phyloP scores from a whole-genome alignment of 805 yeast species.

The Lachancea meyersii region DNA sequence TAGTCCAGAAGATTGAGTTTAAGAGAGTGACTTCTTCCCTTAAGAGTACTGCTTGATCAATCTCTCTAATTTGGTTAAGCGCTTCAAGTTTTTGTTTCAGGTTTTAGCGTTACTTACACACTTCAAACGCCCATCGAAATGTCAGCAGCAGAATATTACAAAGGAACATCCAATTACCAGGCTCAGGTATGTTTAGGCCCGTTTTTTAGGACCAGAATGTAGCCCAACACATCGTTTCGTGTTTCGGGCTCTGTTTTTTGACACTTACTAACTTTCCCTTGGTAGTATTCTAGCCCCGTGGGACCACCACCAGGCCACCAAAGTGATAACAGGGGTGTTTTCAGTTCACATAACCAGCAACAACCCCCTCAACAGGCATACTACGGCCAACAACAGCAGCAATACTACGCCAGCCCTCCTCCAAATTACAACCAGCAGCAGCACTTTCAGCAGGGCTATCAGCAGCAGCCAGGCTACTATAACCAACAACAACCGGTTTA shows the following conservation, averaged over 20 bases:
- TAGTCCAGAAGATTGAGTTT: no score
- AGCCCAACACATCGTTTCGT: no score
- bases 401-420: slow-evolving; percentile 16
- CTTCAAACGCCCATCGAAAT: background rate
- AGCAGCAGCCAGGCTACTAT: slow-evolving; percentile 22
- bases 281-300: slow-evolving; percentile 25
- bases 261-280: background rate
- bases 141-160: slow-evolving; percentile 15
- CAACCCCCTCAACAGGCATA: slow-evolving; percentile 14
- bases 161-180: slow-evolving; percentile 8
- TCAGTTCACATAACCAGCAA: slow-evolving; percentile 5
- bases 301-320: slow-evolving; percentile 23
- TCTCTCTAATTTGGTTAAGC: no score
- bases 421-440: slow-evolving; percentile 33
- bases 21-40: no score
- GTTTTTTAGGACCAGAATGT: no score
- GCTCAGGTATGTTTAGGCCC: slow-evolving; percentile 11
- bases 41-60: no score
- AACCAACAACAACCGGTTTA: slow-evolving; percentile 48
- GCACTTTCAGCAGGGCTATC: slow-evolving; percentile 27
- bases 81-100: background rate
- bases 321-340: slow-evolving; percentile 11
- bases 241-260: no score
- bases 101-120: background rate
- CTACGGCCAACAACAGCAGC: slow-evolving; percentile 13